Base-by-base conservation (phyloP, 164 flowering plant species). In the Aristolochia contorta region DNA sequence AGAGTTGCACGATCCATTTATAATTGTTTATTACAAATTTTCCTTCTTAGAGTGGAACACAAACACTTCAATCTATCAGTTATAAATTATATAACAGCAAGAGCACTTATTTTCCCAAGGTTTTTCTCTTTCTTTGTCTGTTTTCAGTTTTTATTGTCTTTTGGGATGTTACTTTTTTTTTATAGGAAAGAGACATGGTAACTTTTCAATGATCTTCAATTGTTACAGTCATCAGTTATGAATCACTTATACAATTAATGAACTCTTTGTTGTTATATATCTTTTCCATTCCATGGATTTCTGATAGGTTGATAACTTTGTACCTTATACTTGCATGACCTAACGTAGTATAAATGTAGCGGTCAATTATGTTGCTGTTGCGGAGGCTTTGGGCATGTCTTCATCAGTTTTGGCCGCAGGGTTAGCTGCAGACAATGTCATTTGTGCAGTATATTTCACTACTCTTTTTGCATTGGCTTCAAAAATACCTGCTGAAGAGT, bases 371-470 rank as follows among this genome's bases (percentile, higher is more conserved):
- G 78, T 89, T 65, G 96, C 98, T 30, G 79, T 92, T 63, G 78
- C 86, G 19, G 81, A 92, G 73, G 95, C 93, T 47, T 85, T 92
- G 63, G 73, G 74, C 22, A 71, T 83, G 64, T 78, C 98, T 65
- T 82, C 95, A 49, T 89, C 96, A 32, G 86, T 89, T 71, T 58
- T 86, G 71, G 84, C 96, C 51, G 94, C 96, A 33, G 98, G 98
- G 63, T 73, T 91, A 47, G 98, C 96, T 22, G 91, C 89, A 58
- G 98, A 93, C 61, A 93, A 89, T 77, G 91, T 86, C 47, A 86
- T 89, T 54, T 80, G 90, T 76, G 97, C 96, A 10, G 5, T 87
- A 46, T 93, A 93, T 68, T 85, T 84, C 61, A 65, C 81, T 63
- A 51, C 74, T 25, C 60, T 93, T 54, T 93, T 93, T 84, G 86